These are phyloP conservation scores for Artemisia tridentata DNA, from an alignment of 129 eudicot species.

Conservation along the genomic window DNA sequence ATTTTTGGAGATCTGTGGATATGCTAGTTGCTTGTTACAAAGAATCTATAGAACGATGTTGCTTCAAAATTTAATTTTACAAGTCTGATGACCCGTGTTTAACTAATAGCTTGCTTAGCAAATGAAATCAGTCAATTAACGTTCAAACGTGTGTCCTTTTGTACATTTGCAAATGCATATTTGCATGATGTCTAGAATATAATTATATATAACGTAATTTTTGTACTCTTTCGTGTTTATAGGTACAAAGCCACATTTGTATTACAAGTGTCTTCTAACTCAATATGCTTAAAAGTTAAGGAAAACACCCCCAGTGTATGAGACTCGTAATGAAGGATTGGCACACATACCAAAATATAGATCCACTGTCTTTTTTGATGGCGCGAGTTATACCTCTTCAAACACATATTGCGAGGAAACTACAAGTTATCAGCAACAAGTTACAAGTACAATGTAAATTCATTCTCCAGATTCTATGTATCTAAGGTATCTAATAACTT, in stretches of 20 bases:
- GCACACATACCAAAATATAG: constrained; percentile 45
- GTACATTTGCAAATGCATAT: no score
- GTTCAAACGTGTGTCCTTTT: no score
- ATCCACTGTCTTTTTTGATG: constrained; percentile 47
- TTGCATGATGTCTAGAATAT: constrained; percentile 23
- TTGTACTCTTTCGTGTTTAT: not conserved
- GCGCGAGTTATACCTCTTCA: constrained; percentile 33
- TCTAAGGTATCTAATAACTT: no score
- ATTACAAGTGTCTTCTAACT: constrained; percentile 39
- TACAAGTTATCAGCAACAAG: no score
- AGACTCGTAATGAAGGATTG: constrained; percentile 41
- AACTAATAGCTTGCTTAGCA: not conserved
- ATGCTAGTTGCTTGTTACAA: not conserved
- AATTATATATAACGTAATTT: constrained; percentile 10
- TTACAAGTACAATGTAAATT: no score
- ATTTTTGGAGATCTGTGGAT: not conserved
- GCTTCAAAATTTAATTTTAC: not conserved
- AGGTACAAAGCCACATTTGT: constrained; percentile 27
- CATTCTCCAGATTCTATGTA: no score
- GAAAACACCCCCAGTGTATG: constrained; percentile 35
- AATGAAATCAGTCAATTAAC: not conserved
- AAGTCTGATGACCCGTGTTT: not conserved
- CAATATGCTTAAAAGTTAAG: constrained; percentile 40
- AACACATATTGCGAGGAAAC: no score
- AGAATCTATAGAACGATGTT: constrained; percentile 1